These are phyloP conservation scores for Pistacia integerrima DNA, from an alignment of 345 rosid genomes.

Conservation along the genomic window DNA sequence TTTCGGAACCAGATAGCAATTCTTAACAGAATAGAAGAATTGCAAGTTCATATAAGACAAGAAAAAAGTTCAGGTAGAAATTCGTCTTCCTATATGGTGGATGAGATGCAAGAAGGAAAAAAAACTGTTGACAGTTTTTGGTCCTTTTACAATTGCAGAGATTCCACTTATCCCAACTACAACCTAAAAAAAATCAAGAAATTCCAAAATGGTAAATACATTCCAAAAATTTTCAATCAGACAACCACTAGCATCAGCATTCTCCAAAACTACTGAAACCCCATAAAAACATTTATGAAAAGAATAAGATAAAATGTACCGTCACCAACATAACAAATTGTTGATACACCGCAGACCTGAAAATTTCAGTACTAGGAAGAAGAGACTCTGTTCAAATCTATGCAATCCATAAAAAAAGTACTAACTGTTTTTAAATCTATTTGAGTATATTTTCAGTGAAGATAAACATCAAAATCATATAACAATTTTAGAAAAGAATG, in stretches of 20 bases:
- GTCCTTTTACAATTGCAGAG: not conserved
- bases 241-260: not conserved
- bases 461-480: not conserved
- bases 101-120: too few species aligned
- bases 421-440: not conserved
- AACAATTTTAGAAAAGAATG: too few species aligned
- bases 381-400: not conserved
- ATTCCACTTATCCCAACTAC: not conserved
- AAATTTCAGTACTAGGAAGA: not conserved
- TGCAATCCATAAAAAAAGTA: not conserved
- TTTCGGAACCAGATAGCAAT: not conserved
- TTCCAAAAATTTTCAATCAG: not conserved
- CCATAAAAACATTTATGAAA: not conserved
- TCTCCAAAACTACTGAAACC: not conserved
- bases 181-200: not conserved
- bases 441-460: not conserved
- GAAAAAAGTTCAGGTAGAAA: not conserved
- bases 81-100: not conserved
- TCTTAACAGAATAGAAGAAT: not conserved
- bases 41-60: not conserved
- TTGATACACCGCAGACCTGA: not conserved
- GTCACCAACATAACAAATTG: not conserved
- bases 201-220: not conserved
- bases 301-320: not conserved
- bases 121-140: not conserved